Evolutionary conservation across 257 asterid species (phyloP).

Genomic region (Datura wrightii): DNA sequence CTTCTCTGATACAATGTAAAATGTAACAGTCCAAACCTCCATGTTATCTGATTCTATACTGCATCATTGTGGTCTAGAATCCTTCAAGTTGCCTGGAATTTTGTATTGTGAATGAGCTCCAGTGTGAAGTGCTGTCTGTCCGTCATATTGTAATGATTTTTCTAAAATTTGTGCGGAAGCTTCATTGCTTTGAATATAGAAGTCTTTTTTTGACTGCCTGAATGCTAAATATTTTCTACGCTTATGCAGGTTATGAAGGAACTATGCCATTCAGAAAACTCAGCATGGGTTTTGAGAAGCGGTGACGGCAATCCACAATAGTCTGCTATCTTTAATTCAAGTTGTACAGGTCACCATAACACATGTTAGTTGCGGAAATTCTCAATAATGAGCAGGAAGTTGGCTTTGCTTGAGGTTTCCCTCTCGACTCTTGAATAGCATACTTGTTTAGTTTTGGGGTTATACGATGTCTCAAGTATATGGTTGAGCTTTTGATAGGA

Average conservation of each 20-base stretch:
- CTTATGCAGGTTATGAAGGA: conserved; percentile 72
- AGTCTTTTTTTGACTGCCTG: not conserved
- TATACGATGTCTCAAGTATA: not conserved
- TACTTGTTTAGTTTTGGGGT: conserved; percentile 9
- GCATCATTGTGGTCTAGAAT: conserved; percentile 13
- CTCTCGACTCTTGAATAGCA: not conserved
- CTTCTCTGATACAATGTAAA: not conserved
- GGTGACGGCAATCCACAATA: conserved; percentile 57
- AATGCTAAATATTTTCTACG: not conserved
- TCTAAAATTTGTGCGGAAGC: not conserved
- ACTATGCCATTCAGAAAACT: conserved; percentile 61
- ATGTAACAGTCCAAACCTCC: not conserved
- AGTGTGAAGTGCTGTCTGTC: not conserved
- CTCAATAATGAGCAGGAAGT: not conserved
- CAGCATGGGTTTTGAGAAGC: conserved; percentile 68
- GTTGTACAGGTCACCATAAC: conserved; percentile 22
- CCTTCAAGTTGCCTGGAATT: conserved; percentile 9
- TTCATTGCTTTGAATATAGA: conserved; percentile 8
- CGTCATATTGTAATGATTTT: not conserved
- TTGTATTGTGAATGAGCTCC: conserved; percentile 21
- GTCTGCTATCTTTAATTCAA: not conserved
- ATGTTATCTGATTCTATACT: not conserved
- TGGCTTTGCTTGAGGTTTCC: not conserved
- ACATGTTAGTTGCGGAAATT: not conserved
- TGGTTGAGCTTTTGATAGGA: not conserved